Base-by-base conservation (phyloP, 1,284 basidiomycete genomes). In the Tilletiaria anomala region DNA sequence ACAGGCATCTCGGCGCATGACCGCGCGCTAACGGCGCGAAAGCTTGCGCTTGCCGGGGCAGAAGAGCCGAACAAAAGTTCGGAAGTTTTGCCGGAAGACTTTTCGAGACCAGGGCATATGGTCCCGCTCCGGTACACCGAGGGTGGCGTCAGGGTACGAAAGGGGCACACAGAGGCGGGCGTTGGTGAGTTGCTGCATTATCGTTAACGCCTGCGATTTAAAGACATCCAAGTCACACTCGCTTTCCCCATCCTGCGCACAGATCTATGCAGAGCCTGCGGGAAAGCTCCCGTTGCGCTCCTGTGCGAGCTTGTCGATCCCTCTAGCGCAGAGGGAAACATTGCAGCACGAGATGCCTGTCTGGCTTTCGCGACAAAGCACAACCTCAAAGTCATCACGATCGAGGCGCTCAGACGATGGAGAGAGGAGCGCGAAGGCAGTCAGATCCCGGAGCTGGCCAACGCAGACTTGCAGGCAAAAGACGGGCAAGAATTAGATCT, bases 1-100 rank as follows among this genome's bases (percentile, higher is more conserved):
- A 99, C 93, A 6, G 93, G 93, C 24, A 99, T 99, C 58, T 93
- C 87, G 36, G 91, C 93, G 3, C 80, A 87, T 68, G 91, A 99
- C 70, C 79, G 93, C 45, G 80, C 85, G 5, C 73, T 89, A 43
- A 91, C 88, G 6, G 83, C 76, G 1, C 77, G 83, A 32, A 80
- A 82, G 43, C 77, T 96, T 22, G 82, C 88, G 18, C 54, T 53
- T 70, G 75, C 33, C 51, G 16, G 31, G 6, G 40, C n/a, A n/a
- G n/a, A 35, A 12, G 20, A n/a, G 17, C 6, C 24, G 17, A 21
- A 19, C 17, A 36, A 20, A 36, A 18, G 16, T 21, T n/a, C 17
- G 23, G 12, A 33, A 32, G 12, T 15, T 12, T 14, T 15, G 17
- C 21, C 23, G 15, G 70, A 74, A 5, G 82, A 93, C 57, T 94